phyloP scores from a whole-genome alignment of 371 early-diverging fungal genomes.

The Mucor saturninus region DNA sequence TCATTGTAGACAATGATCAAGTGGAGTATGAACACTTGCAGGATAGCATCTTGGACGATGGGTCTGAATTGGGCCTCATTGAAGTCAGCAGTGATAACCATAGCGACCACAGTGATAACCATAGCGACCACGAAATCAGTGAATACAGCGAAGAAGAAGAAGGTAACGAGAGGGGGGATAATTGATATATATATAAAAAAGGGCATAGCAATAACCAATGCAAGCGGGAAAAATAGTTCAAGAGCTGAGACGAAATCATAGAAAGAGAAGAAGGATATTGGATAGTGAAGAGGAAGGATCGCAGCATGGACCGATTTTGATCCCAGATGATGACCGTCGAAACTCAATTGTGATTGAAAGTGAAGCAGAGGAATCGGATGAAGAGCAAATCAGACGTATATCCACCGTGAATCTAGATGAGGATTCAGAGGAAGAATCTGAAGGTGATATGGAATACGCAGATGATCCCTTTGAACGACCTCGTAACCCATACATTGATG shows the following conservation, averaged over 20 bases:
- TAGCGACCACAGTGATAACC: background rate
- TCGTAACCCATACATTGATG: constrained; percentile 1
- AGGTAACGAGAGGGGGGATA: background rate
- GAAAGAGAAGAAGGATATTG: background rate
- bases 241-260: background rate
- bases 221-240: too few species aligned
- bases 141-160: background rate
- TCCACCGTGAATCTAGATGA: background rate
- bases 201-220: too few species aligned
- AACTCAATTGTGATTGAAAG: background rate
- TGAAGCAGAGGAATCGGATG: background rate
- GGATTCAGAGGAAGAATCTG: background rate
- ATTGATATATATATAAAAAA: background rate
- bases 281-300: background rate
- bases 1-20: background rate
- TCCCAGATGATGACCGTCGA: background rate
- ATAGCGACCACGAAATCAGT: too few species aligned
- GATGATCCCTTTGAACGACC: constrained; percentile 1
- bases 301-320: background rate
- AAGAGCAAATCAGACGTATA: background rate
- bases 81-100: background rate
- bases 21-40: constrained; percentile 1
- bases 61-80: background rate
- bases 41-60: background rate
- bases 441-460: background rate